Conservation (phyloP, 345 rosid genomes). For the Arabis alpina region DNA sequence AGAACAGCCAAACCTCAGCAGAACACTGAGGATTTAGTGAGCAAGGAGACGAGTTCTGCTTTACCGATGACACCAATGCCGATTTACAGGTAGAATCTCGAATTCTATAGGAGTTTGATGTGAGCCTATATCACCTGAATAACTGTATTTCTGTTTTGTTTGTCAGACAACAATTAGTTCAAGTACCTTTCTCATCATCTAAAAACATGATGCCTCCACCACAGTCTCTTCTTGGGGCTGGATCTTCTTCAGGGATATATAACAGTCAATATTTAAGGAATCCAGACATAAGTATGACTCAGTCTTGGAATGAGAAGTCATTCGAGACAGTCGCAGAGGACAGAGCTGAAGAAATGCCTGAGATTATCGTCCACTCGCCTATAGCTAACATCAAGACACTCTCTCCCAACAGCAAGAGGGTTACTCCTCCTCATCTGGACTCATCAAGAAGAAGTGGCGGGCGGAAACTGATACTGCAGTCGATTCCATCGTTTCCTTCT, state of each 20-base stretch:
- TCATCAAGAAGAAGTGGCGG: constrained; percentile 63
- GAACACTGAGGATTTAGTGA: constrained; percentile 52
- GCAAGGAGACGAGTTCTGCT: constrained; percentile 55
- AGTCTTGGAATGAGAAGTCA: constrained; percentile 44
- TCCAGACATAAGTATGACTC: constrained; percentile 53
- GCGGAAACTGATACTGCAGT: constrained; percentile 84
- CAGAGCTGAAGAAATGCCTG: constrained; percentile 55
- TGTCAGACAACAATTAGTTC: constrained; percentile 61
- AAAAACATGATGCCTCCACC: constrained; percentile 62
- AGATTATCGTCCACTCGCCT: constrained; percentile 57
- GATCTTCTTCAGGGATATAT: constrained; percentile 33
- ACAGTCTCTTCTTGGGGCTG: constrained; percentile 42
- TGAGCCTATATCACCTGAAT: constrained; percentile 12
- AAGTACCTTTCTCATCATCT: constrained; percentile 67
- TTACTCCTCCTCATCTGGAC: constrained; percentile 74
- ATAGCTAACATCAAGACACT: constrained; percentile 50
- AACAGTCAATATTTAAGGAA: constrained; percentile 33
- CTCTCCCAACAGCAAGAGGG: constrained; percentile 95
- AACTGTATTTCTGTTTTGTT: not conserved
- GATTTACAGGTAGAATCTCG: constrained; percentile 60
- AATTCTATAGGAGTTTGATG: not conserved
- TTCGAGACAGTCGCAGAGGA: constrained; percentile 54
- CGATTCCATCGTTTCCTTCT: constrained; percentile 94
- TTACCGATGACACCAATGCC: constrained; percentile 65
- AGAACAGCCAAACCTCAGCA: constrained; percentile 45